phyloP scores from a whole-genome alignment of 306 rosid genomes.

The Albizia julibrissin region DNA sequence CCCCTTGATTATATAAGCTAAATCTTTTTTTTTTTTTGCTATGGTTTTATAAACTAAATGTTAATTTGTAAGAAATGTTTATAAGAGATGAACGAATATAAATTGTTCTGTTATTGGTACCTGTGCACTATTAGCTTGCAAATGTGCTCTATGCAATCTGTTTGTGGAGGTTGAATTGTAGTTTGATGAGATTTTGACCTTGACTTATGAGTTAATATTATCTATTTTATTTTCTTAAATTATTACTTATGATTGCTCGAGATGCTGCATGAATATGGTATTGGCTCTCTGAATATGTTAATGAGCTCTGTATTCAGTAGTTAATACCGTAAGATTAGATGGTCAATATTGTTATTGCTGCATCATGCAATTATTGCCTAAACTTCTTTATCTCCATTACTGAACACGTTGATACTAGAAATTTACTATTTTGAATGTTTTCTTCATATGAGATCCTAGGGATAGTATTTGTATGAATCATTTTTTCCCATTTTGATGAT shows the following conservation, averaged over 20 bases:
- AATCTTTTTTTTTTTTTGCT: neutral
- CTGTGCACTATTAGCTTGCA: neutral
- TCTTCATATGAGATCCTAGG: neutral
- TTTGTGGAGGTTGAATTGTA: neutral
- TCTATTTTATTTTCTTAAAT: neutral
- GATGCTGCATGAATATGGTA: constrained; percentile 25
- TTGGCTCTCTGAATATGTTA: constrained; percentile 3
- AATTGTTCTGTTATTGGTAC: neutral
- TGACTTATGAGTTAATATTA: neutral
- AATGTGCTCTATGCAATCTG: neutral
- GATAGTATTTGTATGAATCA: neutral
- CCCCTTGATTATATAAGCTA: neutral
- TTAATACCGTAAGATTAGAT: neutral
- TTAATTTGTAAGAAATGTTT: neutral
- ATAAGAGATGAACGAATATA: neutral
- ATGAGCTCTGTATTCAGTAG: neutral
- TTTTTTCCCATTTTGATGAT: neutral
- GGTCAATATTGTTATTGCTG: neutral
- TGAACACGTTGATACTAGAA: neutral
- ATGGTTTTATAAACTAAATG: neutral
- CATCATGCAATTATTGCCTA: neutral
- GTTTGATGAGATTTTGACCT: neutral
- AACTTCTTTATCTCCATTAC: neutral
- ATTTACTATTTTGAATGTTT: neutral
- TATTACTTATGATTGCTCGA: neutral